Conservation (phyloP, 2,329 filamentous ascomycete genomes). For the Hypoxylon sp. region DNA sequence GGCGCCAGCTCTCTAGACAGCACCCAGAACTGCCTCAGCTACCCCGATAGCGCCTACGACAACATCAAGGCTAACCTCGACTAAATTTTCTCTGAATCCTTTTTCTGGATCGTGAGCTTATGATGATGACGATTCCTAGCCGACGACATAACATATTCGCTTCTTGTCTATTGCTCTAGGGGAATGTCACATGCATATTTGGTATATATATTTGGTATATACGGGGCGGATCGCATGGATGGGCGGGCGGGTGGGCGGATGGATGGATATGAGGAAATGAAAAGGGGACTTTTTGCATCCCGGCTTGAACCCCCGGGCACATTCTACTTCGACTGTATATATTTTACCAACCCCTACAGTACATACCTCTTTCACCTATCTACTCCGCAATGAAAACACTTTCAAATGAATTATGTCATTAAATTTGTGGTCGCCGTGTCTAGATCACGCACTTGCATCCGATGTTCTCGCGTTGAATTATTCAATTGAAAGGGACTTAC, state of each 20-base stretch:
- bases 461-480: background rate
- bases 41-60: slow-evolving; percentile 47
- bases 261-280: background rate
- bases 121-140: no score
- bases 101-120: background rate
- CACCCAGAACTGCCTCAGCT: slow-evolving; percentile 46
- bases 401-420: background rate
- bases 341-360: background rate
- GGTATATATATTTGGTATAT: background rate
- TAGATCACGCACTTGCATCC: background rate
- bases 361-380: background rate
- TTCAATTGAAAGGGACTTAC: background rate
- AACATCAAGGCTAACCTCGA: slow-evolving; percentile 48
- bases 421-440: background rate
- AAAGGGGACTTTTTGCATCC: background rate
- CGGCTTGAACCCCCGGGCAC: background rate
- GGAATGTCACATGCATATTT: slow-evolving; percentile 18
- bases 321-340: slow-evolving; percentile 9
- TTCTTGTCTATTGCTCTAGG: slow-evolving; percentile 21
- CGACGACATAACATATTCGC: slow-evolving; percentile 14
- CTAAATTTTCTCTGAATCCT: slow-evolving; percentile 17
- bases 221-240: background rate
- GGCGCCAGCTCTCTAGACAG: slow-evolving; percentile 43
- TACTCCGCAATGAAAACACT: background rate
- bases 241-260: no score